Evolutionary conservation across 352 stramenopile species (phyloP).

Genomic region (Blastocystis sp.): DNA sequence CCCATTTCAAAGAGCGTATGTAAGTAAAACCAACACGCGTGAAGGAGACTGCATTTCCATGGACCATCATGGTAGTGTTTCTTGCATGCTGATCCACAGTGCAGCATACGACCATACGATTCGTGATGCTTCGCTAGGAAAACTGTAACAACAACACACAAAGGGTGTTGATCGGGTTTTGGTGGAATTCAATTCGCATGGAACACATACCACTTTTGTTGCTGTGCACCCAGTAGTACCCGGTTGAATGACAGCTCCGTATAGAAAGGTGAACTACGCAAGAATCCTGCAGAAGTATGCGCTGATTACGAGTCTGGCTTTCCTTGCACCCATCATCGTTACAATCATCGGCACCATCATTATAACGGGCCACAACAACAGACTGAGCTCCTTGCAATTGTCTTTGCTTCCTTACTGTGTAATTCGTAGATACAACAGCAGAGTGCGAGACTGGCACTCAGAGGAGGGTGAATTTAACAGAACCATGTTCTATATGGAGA

Average conservation of each 20-base stretch:
- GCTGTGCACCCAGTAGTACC: too few relatives aligned
- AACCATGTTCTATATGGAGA: background rate
- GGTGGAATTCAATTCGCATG: too few relatives aligned
- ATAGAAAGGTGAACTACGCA: slow-evolving; percentile 30
- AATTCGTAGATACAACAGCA: slow-evolving; percentile 19
- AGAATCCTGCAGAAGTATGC: slow-evolving; percentile 16
- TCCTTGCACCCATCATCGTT: slow-evolving; percentile 5
- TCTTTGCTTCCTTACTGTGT: background rate
- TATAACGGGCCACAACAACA: background rate
- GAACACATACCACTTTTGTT: too few relatives aligned
- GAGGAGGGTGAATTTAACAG: background rate
- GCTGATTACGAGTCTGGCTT: background rate
- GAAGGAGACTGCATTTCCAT: too few relatives aligned
- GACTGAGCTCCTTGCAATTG: background rate
- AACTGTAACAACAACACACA: too few relatives aligned
- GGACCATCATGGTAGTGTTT: too few relatives aligned
- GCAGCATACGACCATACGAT: too few relatives aligned
- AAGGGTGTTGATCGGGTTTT: too few relatives aligned
- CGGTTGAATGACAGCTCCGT: slow-evolving; percentile 15
- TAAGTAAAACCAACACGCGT: too few relatives aligned
- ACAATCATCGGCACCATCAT: background rate
- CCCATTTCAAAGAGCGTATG: too few relatives aligned
- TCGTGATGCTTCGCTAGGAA: too few relatives aligned
- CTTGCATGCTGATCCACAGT: too few relatives aligned
- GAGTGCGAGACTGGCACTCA: background rate